A percentile compares a stretch with the other conserved stretches of the same genome.
Evolutionary conservation across 106 monocot species (phyloP).

Genomic region (Alisma plantagoaquatica): DNA sequence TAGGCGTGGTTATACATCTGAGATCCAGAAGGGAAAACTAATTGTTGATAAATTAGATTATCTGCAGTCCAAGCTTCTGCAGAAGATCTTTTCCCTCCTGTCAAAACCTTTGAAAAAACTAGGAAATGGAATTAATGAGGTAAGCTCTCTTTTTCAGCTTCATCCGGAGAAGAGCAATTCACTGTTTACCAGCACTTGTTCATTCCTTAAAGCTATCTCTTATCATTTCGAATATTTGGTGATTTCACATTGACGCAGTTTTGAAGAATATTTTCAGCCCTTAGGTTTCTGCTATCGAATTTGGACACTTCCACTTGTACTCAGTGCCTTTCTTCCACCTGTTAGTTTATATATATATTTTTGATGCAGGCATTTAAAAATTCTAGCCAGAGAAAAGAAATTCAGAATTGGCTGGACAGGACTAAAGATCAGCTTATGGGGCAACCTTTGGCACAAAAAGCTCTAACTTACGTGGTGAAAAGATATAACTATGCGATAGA

Average conservation of each 20-base stretch:
- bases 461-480: slow-evolving; percentile 15
- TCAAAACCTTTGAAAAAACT: slow-evolving; percentile 65
- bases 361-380: slow-evolving; percentile 35
- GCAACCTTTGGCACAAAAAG: slow-evolving; percentile 36
- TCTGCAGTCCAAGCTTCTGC: slow-evolving; percentile 82
- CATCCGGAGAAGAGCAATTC: too few species aligned
- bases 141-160: too few species aligned
- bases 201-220: neutral
- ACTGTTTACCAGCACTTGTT: too few species aligned
- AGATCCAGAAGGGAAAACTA: slow-evolving; percentile 79
- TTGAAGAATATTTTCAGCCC: neutral
- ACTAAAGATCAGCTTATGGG: slow-evolving; percentile 66
- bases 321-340: too few species aligned
- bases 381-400: slow-evolving; percentile 22
- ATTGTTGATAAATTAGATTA: slow-evolving; percentile 90
- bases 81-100: slow-evolving; percentile 55
- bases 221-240: neutral
- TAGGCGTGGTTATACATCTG: slow-evolving; percentile 90
- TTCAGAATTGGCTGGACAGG: slow-evolving; percentile 39
- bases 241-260: neutral
- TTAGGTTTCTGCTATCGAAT: neutral
- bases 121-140: slow-evolving; percentile 58
- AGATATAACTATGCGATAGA: slow-evolving; percentile 13
- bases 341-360: too few species aligned
- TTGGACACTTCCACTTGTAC: neutral